These are phyloP conservation scores for Ganoderma lingzhi DNA, from an alignment of 1,284 basidiomycete genomes.

Conservation along the genomic window DNA sequence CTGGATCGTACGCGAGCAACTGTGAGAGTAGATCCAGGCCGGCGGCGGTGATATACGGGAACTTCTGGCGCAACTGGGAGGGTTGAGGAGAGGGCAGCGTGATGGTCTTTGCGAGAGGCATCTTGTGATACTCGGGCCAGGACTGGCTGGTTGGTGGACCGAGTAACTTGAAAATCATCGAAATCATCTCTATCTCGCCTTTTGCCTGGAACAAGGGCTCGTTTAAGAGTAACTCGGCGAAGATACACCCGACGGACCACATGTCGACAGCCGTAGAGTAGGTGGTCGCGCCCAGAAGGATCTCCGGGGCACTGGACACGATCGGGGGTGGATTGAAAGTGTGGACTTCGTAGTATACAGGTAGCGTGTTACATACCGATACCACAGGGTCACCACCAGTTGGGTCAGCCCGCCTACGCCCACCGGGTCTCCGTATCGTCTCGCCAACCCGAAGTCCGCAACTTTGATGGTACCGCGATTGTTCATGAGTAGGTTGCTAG, in stretches of 20 bases:
- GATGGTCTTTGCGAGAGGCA: constrained; percentile 86
- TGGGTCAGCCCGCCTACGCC: constrained; percentile 95
- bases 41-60: constrained; percentile 83
- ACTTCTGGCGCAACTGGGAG: constrained; percentile 76
- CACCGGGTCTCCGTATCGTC: constrained; percentile 95
- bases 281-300: constrained; percentile 90
- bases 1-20: constrained; percentile 91
- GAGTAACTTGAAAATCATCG: constrained; percentile 92
- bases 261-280: constrained; percentile 98
- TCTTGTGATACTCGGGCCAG: constrained; percentile 86
- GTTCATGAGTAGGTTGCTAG: constrained; percentile 98
- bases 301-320: constrained; percentile 86
- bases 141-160: constrained; percentile 86
- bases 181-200: constrained; percentile 92
- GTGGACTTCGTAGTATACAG: constrained; percentile 26
- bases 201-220: constrained; percentile 97
- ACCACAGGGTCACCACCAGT: constrained; percentile 98
- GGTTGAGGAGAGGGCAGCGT: constrained; percentile 82
- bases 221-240: constrained; percentile 93
- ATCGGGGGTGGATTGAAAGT: constrained; percentile 25
- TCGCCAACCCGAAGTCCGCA: constrained; percentile 96
- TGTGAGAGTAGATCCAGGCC: constrained; percentile 88
- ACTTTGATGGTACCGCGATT: constrained; percentile 99
- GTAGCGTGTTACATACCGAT: constrained; percentile 73
- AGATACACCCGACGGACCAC: constrained; percentile 99